Percentiles rank a stretch among this genome's conserved stretches.
phyloP scores from a whole-genome alignment of 2,329 filamentous ascomycete species.

The Botrytis byssoidea region DNA sequence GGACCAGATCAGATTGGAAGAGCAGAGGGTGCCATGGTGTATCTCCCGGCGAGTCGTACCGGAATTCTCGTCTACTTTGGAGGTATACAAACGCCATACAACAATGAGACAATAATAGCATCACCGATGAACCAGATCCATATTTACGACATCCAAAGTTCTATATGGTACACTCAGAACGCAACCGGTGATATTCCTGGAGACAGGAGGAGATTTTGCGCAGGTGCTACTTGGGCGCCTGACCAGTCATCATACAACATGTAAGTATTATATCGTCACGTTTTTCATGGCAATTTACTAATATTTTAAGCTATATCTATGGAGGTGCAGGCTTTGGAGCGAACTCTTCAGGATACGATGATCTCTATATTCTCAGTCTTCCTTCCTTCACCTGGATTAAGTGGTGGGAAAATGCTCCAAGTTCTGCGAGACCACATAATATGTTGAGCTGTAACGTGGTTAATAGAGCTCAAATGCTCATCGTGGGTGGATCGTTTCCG shows the following conservation, averaged over 20 bases:
- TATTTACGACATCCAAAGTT: slow-evolving; percentile 59
- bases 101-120: slow-evolving; percentile 45
- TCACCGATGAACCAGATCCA: slow-evolving; percentile 53
- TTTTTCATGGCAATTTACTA: slow-evolving; percentile 16
- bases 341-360: slow-evolving; percentile 54
- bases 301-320: slow-evolving; percentile 54
- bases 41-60: slow-evolving; percentile 57
- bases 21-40: slow-evolving; percentile 60
- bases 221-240: slow-evolving; percentile 56
- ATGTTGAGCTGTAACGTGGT: slow-evolving; percentile 55
- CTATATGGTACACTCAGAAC: slow-evolving; percentile 59
- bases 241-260: slow-evolving; percentile 65
- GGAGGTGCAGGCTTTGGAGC: slow-evolving; percentile 53
- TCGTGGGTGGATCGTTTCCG: slow-evolving; percentile 61
- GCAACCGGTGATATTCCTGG: slow-evolving; percentile 53
- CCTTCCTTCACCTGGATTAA: slow-evolving; percentile 65
- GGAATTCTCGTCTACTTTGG: slow-evolving; percentile 63
- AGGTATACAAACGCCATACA: slow-evolving; percentile 50
- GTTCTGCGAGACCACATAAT: slow-evolving; percentile 47
- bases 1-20: slow-evolving; percentile 53
- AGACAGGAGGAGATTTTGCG: slow-evolving; percentile 58
- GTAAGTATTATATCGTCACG: slow-evolving; percentile 42
- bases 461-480: slow-evolving; percentile 57
- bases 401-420: slow-evolving; percentile 44
- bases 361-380: slow-evolving; percentile 60